Evolutionary conservation across 2,329 filamentous ascomycete genomes (phyloP).

Genomic region (Gaeumannomyces sp.): DNA sequence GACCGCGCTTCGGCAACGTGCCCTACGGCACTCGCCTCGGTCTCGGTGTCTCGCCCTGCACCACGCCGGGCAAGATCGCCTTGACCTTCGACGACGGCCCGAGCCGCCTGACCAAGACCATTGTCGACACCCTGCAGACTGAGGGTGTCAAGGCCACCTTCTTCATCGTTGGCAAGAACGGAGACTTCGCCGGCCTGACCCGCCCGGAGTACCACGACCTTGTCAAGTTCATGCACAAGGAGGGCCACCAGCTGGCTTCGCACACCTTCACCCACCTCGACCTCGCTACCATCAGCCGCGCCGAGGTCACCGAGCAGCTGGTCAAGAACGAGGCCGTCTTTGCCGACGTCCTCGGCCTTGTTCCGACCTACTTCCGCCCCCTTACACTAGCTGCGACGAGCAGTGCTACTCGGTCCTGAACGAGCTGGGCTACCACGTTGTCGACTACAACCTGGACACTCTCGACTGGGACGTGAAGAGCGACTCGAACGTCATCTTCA

Average conservation of each 20-base stretch:
- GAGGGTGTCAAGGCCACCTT: conserved; percentile 60
- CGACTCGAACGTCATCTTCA: conserved; percentile 25
- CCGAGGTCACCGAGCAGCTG: conserved; percentile 39
- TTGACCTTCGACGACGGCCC: conserved; percentile 65
- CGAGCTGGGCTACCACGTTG: conserved; percentile 29
- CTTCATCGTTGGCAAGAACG: conserved; percentile 55
- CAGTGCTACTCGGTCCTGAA: conserved; percentile 24
- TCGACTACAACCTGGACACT: conserved; percentile 31
- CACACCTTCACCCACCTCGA: conserved; percentile 42
- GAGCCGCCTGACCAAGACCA: conserved; percentile 50
- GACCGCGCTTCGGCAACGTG: conserved; percentile 47
- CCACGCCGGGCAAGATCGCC: conserved; percentile 52
- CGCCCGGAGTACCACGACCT: conserved; percentile 20
- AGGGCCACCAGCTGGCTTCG: conserved; percentile 41
- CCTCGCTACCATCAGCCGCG: conserved; percentile 24
- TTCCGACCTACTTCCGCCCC: conserved; percentile 39
- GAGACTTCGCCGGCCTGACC: conserved; percentile 18
- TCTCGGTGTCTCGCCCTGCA: conserved; percentile 48
- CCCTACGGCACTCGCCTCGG: conserved; percentile 42
- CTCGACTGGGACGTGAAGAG: conserved; percentile 25
- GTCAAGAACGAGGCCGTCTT: conserved; percentile 38
- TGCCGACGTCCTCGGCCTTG: conserved; percentile 35
- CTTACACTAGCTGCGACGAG: conserved; percentile 32
- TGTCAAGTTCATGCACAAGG: conserved; percentile 32
- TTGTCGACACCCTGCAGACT: conserved; percentile 52